Evolutionary conservation across 768 basidiomycete species (phyloP), one percentile per base, ranked within the genome.

Genomic region (Tephrocybe sp.): DNA sequence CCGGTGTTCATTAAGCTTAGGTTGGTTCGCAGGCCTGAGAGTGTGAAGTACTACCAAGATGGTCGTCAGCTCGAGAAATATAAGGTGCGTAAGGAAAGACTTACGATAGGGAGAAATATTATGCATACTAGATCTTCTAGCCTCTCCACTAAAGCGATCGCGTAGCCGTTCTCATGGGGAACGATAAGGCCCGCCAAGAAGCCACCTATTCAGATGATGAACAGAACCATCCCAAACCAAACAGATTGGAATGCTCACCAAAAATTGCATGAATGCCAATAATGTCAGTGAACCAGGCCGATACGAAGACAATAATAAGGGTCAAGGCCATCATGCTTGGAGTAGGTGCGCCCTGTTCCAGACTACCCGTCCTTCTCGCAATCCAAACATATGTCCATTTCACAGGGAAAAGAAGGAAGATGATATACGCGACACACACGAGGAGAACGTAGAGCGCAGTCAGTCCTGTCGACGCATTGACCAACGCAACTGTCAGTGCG

Each of bases 91-190:
- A 3, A 35, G 23, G 11, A 45, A 23, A 2, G 32, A 67, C 86
- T 53, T 63, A 90, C 89, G 51, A 92, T 73, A 5, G 91, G 91
- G 30, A 94, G 60, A 62, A 92, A 81, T 4, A 91, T 62, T 52
- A 91, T 81, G 4, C 78, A 69, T 8, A 93, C 83, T n/a, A 94
- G 69, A 72, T 96, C 93, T 68, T 97, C 93, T 22, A 94, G 67
- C 66, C 89, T 94, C 58, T 92, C 89, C 0, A 89, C 85, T 13
- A 95, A 62, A 0, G 87, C 77, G 50, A 92, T 88, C 5, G 83
- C 87, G 62, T 83, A 90, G 0, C 90, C 90, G 51, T 88, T 86
- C 33, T 90, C 84, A 52, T 88, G 83, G 5, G 93, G 92, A 23
- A 94, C 80, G 59, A 92, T 80, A 16, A 95, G 68, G 13, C 92